These are phyloP conservation scores for Eucalyptus sp. DNA, from an alignment of 345 rosid species.

Conservation along the genomic window DNA sequence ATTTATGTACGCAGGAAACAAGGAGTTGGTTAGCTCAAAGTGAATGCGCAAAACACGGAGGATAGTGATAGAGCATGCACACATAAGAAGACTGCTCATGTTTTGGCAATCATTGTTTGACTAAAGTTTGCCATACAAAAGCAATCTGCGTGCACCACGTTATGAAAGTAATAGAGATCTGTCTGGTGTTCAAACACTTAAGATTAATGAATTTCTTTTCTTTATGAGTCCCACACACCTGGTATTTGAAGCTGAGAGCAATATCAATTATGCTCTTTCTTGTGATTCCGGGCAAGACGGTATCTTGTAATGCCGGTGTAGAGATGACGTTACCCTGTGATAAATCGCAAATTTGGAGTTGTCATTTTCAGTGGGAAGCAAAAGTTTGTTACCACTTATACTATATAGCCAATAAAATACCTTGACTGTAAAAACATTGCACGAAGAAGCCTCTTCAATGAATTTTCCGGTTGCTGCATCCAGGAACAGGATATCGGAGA, in stretches of 20 bases:
- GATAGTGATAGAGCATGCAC: neutral
- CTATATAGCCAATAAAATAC: neutral
- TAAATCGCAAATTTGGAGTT: neutral
- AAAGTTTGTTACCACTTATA: neutral
- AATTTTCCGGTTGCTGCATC: slow-evolving; percentile 13
- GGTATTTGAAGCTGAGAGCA: slow-evolving; percentile 4
- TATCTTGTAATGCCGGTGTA: slow-evolving; percentile 9
- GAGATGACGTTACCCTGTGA: slow-evolving; percentile 5
- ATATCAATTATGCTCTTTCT: slow-evolving; percentile 15
- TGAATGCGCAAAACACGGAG: neutral
- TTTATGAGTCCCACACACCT: neutral
- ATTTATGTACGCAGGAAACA: neutral
- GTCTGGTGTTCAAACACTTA: neutral
- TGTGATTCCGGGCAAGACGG: slow-evolving; percentile 20
- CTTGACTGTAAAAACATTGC: slow-evolving; percentile 18
- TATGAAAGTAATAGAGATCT: neutral
- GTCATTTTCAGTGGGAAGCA: neutral
- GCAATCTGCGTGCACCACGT: accelerated
- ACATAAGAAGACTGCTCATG: neutral
- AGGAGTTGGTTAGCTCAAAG: neutral
- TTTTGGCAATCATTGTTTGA: neutral
- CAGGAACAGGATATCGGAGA: slow-evolving; percentile 15
- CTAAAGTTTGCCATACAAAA: neutral
- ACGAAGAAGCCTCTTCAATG: slow-evolving; percentile 25
- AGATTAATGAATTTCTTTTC: neutral